phyloP scores from a whole-genome alignment of 768 basidiomycete species.

The Galerina sulciceps region DNA sequence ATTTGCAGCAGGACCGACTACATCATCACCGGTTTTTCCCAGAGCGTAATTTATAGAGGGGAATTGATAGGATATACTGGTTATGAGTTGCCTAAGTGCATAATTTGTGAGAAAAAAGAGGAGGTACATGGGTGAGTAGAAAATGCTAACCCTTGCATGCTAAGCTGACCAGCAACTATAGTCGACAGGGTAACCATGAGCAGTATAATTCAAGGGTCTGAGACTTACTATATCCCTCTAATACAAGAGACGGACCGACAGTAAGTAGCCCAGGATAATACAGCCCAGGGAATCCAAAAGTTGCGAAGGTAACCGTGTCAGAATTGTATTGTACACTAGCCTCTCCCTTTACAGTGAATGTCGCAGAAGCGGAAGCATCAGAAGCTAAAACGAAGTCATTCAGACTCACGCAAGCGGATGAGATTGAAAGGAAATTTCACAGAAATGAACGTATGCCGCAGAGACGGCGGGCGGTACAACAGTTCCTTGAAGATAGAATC shows the following conservation, averaged over 20 bases:
- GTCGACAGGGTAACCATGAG: background rate
- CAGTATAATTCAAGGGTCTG: background rate
- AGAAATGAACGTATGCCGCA: constrained; percentile 22
- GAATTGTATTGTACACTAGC: constrained; percentile 18
- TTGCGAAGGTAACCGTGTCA: constrained; percentile 9
- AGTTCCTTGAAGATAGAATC: constrained; percentile 19
- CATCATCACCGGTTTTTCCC: constrained; percentile 1
- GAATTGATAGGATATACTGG: constrained; percentile 2
- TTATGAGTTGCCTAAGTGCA: background rate
- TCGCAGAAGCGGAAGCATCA: constrained; percentile 17
- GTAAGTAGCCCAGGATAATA: constrained; percentile 29
- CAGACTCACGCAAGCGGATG: too few relatives aligned
- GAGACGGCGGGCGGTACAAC: constrained; percentile 16
- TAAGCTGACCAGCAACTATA: background rate
- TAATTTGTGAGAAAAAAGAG: background rate
- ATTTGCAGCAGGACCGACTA: background rate
- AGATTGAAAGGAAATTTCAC: background rate
- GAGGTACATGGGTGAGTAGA: too few relatives aligned
- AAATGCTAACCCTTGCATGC: background rate
- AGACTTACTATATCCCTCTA: background rate
- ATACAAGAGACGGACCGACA: constrained; percentile 21
- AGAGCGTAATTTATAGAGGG: constrained; percentile 1
- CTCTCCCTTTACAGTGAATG: constrained; percentile 20
- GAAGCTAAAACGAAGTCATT: constrained; percentile 1
- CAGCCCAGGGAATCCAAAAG: constrained; percentile 28